Base-by-base conservation (phyloP, 305 asterid genomes). In the Fraxinus paxiana region DNA sequence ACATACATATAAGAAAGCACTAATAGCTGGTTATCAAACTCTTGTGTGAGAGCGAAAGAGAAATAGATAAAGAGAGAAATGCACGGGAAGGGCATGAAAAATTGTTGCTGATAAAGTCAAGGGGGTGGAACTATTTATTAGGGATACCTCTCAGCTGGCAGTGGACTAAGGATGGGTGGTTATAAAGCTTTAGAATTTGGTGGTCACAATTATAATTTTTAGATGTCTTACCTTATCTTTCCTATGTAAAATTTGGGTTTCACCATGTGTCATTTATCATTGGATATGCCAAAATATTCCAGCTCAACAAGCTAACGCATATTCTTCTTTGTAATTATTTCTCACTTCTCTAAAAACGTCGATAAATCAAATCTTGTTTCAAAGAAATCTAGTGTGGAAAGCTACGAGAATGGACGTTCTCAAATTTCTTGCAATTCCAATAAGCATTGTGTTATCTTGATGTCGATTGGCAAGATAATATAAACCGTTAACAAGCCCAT, bases 31-130 rank as follows among this genome's bases (percentile, higher is more conserved):
- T 79, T 35, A 81, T 37, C 18, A 75, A 69, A 17, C 75, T 69
- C 20, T 15, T 69, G 43, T 31, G 26, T 38, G 6, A 73, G 56
- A 46, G 26, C 43, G 67, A 67, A 41, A 18, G 22, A 17, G 70
- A 75, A 75, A 75, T 30, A 56, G 67, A 65, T 48, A 33, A 73
- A 61, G 87, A 78, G 84, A 84, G 82, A 82, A 28, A 54, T 79
- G 22, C 91, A 87, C 86, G 89, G 86, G 89, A 77, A 78, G 77
- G 80, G 79, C 81, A 73, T 87, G 92, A 85, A 28, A 48, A 31
- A 73, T 84, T 81, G 87, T 80, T 88, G 89, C 43, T 84, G 90
- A 87, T 83, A 82, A 86, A 87, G 91, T 91, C 89, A 87, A 86
- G 87, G 54, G 43, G 77, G 80, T 79, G 82, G 59, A 84, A 80